Evolutionary conservation across 495 filamentous ascomycete genomes (phyloP).

Genomic region (Xylaria bambusicola): DNA sequence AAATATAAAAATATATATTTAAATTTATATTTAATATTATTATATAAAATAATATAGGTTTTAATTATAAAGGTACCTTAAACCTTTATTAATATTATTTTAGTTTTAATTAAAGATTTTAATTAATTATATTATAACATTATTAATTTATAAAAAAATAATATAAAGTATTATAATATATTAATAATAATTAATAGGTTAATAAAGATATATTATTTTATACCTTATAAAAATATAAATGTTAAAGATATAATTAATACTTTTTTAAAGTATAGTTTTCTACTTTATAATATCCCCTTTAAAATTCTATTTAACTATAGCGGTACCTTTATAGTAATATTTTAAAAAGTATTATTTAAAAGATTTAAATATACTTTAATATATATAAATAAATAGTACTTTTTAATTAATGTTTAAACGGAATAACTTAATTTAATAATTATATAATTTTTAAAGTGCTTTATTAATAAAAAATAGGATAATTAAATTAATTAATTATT

Average conservation of each 20-base stretch:
- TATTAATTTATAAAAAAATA: background rate
- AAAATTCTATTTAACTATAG: background rate
- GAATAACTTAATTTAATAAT: background rate
- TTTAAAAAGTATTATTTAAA: background rate
- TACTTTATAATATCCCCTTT: background rate
- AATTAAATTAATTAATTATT: background rate
- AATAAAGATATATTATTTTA: slow-evolving; percentile 70
- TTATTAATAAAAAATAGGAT: background rate
- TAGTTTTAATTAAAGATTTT: background rate
- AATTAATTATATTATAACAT: background rate
- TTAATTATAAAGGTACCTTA: background rate
- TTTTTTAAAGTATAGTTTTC: background rate
- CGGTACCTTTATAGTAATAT: background rate
- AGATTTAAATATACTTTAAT: too few species aligned
- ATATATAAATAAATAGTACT: background rate
- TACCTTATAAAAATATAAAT: slow-evolving; percentile 57
- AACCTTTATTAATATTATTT: background rate
- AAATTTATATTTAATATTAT: background rate
- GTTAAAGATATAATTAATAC: slow-evolving; percentile 60
- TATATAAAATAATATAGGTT: too few species aligned
- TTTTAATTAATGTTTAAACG: background rate
- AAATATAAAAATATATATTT: background rate
- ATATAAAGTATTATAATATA: slow-evolving; percentile 45
- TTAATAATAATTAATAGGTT: slow-evolving; percentile 85
- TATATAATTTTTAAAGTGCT: background rate